phyloP scores from a whole-genome alignment of 2,329 filamentous ascomycete species.

The Diaporthe vexans region DNA sequence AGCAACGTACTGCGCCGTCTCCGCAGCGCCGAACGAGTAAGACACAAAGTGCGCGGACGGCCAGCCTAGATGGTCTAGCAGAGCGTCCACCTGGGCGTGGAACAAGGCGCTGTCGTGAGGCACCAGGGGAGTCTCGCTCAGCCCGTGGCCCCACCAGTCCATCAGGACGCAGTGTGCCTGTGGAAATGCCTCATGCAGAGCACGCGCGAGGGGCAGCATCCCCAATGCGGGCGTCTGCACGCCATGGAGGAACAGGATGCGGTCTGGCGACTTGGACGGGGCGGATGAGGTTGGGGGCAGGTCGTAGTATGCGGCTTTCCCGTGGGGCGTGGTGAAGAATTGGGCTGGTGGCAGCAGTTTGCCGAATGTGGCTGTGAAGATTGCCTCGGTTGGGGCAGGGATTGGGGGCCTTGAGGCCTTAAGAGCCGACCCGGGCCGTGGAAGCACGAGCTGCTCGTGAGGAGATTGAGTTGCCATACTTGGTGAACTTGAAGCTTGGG shows the following conservation, averaged over 20 bases:
- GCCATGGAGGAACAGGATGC: constrained; percentile 63
- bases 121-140: constrained; percentile 61
- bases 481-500: background rate
- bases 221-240: constrained; percentile 65
- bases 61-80: constrained; percentile 60
- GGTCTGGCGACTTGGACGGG: constrained; percentile 36
- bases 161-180: constrained; percentile 57
- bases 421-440: constrained; percentile 21
- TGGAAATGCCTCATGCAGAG: constrained; percentile 53
- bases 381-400: constrained; percentile 52
- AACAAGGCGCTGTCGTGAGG: constrained; percentile 60
- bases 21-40: constrained; percentile 63
- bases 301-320: constrained; percentile 58
- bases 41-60: constrained; percentile 59
- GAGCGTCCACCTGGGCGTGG: constrained; percentile 54
- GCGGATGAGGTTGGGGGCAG: constrained; percentile 44
- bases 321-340: constrained; percentile 50
- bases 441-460: constrained; percentile 22
- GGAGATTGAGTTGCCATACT: constrained; percentile 10
- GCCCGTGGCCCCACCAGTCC: constrained; percentile 68
- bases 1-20: constrained; percentile 55
- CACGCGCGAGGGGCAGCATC: constrained; percentile 57
- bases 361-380: constrained; percentile 55
- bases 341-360: constrained; percentile 54
- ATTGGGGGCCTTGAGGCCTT: constrained; percentile 45